Percentiles rank a stretch among this genome's conserved stretches.
phyloP scores from a whole-genome alignment of 345 rosid species.

The Gossypium australe region DNA sequence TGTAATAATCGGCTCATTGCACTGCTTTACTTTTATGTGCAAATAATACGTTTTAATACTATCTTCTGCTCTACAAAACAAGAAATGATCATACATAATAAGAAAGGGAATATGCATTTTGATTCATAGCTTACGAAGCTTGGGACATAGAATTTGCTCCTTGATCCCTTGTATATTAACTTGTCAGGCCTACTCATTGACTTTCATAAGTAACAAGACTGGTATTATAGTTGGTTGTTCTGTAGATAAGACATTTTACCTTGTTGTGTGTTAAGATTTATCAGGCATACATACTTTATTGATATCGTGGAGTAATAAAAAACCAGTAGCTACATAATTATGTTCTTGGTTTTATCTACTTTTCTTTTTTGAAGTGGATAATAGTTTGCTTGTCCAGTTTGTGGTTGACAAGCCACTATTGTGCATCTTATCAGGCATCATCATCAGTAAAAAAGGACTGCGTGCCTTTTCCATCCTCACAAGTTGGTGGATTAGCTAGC shows the following conservation, averaged over 20 bases:
- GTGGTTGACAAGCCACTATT: slow-evolving; percentile 7
- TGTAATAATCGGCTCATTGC: neutral
- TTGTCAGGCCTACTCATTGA: neutral
- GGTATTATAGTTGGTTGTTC: neutral
- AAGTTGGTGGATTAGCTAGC: slow-evolving; percentile 22
- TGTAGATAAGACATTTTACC: neutral
- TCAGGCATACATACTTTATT: neutral
- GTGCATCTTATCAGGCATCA: slow-evolving; percentile 36
- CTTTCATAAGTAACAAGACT: no score
- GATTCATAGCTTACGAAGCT: neutral
- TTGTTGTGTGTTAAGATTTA: neutral
- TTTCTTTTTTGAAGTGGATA: neutral
- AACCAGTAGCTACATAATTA: no score
- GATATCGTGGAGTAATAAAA: neutral
- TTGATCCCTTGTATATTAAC: neutral
- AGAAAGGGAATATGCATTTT: neutral
- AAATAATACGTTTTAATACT: neutral
- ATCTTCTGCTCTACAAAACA: neutral
- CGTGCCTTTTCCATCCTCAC: slow-evolving; percentile 31
- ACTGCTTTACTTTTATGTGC: neutral
- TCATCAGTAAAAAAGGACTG: slow-evolving; percentile 46
- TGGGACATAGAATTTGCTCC: neutral
- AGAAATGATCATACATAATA: neutral
- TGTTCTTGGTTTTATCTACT: neutral
- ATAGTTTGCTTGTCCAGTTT: neutral